These are phyloP conservation scores for Lophiostoma macrostomum DNA, from an alignment of 495 filamentous ascomycete genomes.

Conservation along the genomic window DNA sequence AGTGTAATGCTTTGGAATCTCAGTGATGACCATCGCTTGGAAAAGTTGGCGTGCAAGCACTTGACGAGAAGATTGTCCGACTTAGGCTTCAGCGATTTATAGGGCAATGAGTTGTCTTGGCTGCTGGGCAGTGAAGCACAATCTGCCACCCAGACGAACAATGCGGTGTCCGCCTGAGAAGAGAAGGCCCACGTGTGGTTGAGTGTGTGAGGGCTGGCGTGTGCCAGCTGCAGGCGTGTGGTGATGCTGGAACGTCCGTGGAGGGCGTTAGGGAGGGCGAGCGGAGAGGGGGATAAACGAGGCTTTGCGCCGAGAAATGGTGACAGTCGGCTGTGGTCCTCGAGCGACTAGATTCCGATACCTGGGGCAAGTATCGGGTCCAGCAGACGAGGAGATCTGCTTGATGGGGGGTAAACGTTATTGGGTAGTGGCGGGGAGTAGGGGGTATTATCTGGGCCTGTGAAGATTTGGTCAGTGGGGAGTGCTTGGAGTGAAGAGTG, in stretches of 20 bases:
- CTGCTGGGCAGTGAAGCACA: slow-evolving; percentile 53
- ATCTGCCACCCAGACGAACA: slow-evolving; percentile 86
- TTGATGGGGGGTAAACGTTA: slow-evolving; percentile 37
- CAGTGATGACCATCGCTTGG: slow-evolving; percentile 77
- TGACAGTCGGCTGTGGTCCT: slow-evolving; percentile 65
- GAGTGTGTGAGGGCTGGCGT: slow-evolving; percentile 41
- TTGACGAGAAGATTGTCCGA: slow-evolving; percentile 6
- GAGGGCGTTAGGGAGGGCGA: slow-evolving; percentile 80
- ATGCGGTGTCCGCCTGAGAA: slow-evolving; percentile 82
- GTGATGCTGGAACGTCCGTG: slow-evolving; percentile 45
- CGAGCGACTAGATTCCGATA: slow-evolving; percentile 83
- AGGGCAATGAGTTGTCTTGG: neutral
- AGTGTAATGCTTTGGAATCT: slow-evolving; percentile 74
- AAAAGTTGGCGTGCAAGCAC: slow-evolving; percentile 19
- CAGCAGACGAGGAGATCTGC: slow-evolving; percentile 84
- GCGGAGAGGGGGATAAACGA: slow-evolving; percentile 78
- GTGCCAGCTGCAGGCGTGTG: slow-evolving; percentile 45
- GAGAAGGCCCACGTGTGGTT: slow-evolving; percentile 79
- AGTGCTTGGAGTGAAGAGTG: neutral
- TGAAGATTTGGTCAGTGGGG: slow-evolving; percentile 5
- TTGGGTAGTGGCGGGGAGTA: slow-evolving; percentile 31
- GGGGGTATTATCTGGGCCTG: slow-evolving; percentile 87
- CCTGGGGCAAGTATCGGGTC: slow-evolving; percentile 79
- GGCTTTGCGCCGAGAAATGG: slow-evolving; percentile 80
- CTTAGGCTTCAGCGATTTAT: neutral